Conservation (phyloP, 495 filamentous ascomycete species). For the Neurospora terricola region DNA sequence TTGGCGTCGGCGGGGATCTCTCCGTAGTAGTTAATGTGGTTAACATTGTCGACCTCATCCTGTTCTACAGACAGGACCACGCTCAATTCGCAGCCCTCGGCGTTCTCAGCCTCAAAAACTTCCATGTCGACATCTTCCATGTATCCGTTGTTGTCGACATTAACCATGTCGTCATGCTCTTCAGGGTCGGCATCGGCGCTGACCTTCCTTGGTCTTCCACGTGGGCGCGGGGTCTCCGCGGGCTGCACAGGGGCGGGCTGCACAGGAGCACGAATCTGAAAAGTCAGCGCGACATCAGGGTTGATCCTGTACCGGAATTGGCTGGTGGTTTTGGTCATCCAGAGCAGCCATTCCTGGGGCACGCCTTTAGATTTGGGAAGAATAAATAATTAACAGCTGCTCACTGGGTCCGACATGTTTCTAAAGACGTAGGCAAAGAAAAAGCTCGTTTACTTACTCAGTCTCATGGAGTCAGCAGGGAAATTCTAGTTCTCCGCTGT, state of each 20-base stretch:
- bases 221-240: not conserved
- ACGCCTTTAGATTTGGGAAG: not conserved
- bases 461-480: not conserved
- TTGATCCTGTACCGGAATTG: not conserved
- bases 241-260: not conserved
- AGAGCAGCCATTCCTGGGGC: not conserved
- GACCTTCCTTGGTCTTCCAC: not conserved
- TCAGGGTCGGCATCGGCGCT: not conserved
- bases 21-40: not conserved
- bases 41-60: not conserved
- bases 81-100: not conserved
- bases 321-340: not conserved
- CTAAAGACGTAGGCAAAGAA: not conserved
- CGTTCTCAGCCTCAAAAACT: not conserved
- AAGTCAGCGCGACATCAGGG: not conserved
- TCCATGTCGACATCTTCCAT: not conserved
- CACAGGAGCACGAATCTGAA: not conserved
- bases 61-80: not conserved
- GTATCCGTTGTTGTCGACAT: not conserved
- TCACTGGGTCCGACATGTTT: not conserved
- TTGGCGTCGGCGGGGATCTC: not conserved
- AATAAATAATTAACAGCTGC: not conserved
- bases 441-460: not conserved
- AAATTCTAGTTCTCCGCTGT: not conserved
- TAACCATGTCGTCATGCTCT: not conserved